phyloP scores from a whole-genome alignment of 441 rosid genomes.

The Heliophila coronopifolia region DNA sequence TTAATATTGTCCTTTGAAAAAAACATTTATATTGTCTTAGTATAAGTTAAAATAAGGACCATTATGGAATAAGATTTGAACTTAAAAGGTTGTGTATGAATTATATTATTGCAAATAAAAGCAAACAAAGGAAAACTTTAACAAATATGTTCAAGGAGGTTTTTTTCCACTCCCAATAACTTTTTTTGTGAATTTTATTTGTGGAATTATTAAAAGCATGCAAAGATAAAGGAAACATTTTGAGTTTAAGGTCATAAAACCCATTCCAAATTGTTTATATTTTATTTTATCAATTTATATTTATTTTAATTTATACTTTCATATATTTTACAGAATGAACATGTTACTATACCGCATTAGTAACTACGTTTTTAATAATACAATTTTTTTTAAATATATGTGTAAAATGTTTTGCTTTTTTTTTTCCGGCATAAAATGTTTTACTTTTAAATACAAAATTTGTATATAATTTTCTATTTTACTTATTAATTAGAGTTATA shows the following conservation, averaged over 20 bases:
- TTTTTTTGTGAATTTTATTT: not conserved
- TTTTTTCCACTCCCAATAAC: constrained; percentile 23
- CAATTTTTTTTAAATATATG: no score
- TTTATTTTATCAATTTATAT: no score
- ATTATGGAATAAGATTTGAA: not conserved
- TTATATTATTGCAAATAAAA: not conserved
- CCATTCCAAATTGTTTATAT: constrained; percentile 22
- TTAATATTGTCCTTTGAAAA: no score
- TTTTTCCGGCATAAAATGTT: no score
- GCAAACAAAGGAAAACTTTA: constrained; percentile 6
- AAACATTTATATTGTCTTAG: not conserved
- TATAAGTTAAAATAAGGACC: constrained; percentile 6
- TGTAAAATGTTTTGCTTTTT: no score
- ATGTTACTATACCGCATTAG: no score
- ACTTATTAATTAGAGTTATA: no score
- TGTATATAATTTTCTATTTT: no score
- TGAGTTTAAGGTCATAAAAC: constrained; percentile 1
- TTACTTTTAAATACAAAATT: no score
- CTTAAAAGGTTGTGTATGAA: constrained; percentile 1
- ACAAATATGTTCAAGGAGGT: constrained; percentile 4
- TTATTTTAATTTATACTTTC: no score
- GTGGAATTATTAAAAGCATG: constrained; percentile 6
- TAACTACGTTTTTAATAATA: no score
- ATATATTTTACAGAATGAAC: no score
- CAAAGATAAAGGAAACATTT: constrained; percentile 16